phyloP scores from a whole-genome alignment of 2,329 filamentous ascomycete species.

The Saccharata proteae region DNA sequence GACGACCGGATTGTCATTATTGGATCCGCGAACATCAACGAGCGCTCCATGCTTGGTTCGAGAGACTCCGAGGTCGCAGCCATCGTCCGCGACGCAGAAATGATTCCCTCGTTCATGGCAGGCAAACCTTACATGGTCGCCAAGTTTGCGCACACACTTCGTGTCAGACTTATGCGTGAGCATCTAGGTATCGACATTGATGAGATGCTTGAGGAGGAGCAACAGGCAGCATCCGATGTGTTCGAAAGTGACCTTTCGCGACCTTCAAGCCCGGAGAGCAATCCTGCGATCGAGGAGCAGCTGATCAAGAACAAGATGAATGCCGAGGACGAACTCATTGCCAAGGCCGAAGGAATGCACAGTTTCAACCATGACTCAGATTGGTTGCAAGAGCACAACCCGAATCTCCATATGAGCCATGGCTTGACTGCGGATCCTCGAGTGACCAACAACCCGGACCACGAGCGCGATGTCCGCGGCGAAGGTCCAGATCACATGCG shows the following conservation, averaged over 20 bases:
- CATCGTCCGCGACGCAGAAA: constrained; percentile 82
- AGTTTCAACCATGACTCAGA: constrained; percentile 71
- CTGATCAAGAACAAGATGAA: constrained; percentile 27
- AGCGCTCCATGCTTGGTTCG: constrained; percentile 84
- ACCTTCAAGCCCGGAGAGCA: constrained; percentile 31
- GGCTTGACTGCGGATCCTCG: constrained; percentile 45
- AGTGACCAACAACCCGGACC: constrained; percentile 48
- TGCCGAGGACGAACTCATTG: constrained; percentile 44
- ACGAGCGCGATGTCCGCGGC: constrained; percentile 66
- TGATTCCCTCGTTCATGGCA: constrained; percentile 85
- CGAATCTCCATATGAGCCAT: constrained; percentile 42
- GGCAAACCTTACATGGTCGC: constrained; percentile 82
- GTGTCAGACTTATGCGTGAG: constrained; percentile 89
- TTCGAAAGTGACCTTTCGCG: constrained; percentile 47
- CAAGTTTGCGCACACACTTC: constrained; percentile 82
- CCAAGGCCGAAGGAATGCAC: constrained; percentile 42
- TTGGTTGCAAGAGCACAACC: constrained; percentile 46
- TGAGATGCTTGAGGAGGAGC: constrained; percentile 44
- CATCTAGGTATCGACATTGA: constrained; percentile 95
- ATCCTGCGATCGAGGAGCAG: constrained; percentile 23
- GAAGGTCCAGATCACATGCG: constrained; percentile 64
- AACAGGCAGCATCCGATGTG: constrained; percentile 39
- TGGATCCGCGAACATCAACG: constrained; percentile 96
- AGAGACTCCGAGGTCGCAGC: constrained; percentile 88
- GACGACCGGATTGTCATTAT: constrained; percentile 91